These are phyloP conservation scores for Pelargonium cotyledonis DNA, from an alignment of 441 rosid species.

Conservation along the genomic window DNA sequence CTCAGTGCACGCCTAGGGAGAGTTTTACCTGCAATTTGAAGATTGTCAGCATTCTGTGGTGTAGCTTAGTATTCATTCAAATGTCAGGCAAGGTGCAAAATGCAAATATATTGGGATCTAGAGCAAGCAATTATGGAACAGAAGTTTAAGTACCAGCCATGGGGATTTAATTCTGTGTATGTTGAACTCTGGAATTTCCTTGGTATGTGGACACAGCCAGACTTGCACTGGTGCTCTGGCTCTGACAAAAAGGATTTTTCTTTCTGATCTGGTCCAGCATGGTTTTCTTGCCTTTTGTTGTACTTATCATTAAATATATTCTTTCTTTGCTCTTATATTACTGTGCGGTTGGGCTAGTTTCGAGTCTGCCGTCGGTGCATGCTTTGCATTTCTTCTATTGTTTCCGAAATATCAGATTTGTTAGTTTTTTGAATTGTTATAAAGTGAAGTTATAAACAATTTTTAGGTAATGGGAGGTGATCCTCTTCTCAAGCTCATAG, in stretches of 20 bases:
- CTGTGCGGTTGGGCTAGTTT: not conserved
- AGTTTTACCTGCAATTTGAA: not conserved
- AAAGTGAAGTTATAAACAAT: not conserved
- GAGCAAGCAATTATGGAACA: not conserved
- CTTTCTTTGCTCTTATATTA: not conserved
- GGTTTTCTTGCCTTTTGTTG: too few relatives aligned
- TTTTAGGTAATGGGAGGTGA: conserved; percentile 83
- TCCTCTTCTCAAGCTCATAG: conserved; percentile 86
- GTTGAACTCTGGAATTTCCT: not conserved
- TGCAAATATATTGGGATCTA: not conserved
- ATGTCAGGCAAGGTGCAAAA: not conserved
- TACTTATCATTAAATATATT: not conserved
- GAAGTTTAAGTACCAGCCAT: not conserved
- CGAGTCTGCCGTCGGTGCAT: not conserved
- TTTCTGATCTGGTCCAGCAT: too few relatives aligned
- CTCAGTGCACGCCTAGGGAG: not conserved
- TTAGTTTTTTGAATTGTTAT: not conserved
- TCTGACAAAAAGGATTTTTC: too few relatives aligned
- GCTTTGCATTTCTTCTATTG: not conserved
- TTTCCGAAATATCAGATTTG: conserved; percentile 2
- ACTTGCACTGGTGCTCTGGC: too few relatives aligned
- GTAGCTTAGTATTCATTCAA: not conserved
- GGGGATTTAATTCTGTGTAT: not conserved
- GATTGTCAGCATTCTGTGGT: not conserved
- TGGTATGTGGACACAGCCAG: not conserved